phyloP scores from a whole-genome alignment of 2,329 filamentous ascomycete species.

The Cladosporium halotolerans region DNA sequence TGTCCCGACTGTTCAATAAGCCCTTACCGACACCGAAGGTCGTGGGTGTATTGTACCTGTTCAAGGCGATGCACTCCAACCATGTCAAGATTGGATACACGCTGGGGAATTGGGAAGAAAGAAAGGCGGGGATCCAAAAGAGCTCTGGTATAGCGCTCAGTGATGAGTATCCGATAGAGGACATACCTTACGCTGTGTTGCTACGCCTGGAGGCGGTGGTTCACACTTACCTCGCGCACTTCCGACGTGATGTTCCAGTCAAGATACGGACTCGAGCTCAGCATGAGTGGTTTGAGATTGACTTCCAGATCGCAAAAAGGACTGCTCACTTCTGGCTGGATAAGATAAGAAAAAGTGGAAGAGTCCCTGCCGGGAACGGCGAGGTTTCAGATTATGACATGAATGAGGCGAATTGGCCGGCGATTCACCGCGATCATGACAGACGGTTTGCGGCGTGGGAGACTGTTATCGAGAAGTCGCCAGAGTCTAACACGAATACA shows the following conservation, averaged over 20 bases:
- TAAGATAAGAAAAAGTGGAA: neutral
- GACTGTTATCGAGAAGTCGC: neutral
- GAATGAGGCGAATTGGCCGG: neutral
- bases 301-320: neutral
- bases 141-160: neutral
- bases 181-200: neutral
- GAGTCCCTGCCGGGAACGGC: too few species aligned
- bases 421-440: neutral
- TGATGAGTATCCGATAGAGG: neutral
- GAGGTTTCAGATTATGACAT: neutral
- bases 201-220: neutral
- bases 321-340: neutral
- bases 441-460: neutral
- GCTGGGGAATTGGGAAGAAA: neutral
- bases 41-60: neutral
- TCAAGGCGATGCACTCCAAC: neutral
- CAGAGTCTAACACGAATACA: neutral
- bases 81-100: conserved; percentile 4
- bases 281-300: conserved; percentile 2
- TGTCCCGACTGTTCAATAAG: neutral
- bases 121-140: neutral
- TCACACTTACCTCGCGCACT: neutral
- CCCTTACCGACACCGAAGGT: neutral
- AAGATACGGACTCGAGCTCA: neutral
- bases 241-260: neutral